These are phyloP conservation scores for Ziziphus jujuba DNA, from an alignment of 306 rosid species.

Conservation along the genomic window DNA sequence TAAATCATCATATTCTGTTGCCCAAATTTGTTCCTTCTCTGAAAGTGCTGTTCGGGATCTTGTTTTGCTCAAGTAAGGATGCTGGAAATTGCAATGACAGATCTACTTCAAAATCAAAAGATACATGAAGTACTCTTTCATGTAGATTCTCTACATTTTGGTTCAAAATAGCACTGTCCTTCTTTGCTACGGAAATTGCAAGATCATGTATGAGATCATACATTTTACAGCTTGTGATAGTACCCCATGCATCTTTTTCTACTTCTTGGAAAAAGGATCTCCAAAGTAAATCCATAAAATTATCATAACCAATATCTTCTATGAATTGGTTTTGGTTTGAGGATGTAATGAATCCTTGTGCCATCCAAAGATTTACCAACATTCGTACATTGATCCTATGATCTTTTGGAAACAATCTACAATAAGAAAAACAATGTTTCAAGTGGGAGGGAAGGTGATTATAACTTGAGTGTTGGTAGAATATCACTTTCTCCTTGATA, in stretches of 20 bases:
- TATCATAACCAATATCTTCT: constrained; percentile 43
- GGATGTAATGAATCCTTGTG: constrained; percentile 40
- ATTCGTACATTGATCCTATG: constrained; percentile 5
- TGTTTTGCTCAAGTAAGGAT: not conserved
- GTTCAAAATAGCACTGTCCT: not conserved
- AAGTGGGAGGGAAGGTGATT: constrained; percentile 32
- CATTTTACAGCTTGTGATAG: constrained; percentile 11
- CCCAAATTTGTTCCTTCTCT: too few species aligned
- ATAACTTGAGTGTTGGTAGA: constrained; percentile 24
- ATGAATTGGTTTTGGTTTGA: not conserved
- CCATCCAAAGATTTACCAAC: constrained; percentile 35
- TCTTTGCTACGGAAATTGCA: constrained; percentile 15
- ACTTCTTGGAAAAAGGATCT: constrained; percentile 36
- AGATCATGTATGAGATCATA: constrained; percentile 39
- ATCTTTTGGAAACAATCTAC: constrained; percentile 39
- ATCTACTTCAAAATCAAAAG: not conserved
- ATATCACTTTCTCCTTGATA: constrained; percentile 24
- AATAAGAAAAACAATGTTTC: constrained; percentile 40
- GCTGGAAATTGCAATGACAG: not conserved
- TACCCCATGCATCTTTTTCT: not conserved
- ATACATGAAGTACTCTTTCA: constrained; percentile 1
- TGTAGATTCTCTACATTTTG: not conserved
- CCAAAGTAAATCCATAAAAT: constrained; percentile 33
- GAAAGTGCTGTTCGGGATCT: too few species aligned
- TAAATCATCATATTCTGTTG: too few species aligned